A percentile compares a stretch with the other conserved stretches of the same genome.
These are phyloP conservation scores for Leccinellum rugosiceps DNA, from an alignment of 768 basidiomycete genomes.

Conservation along the genomic window DNA sequence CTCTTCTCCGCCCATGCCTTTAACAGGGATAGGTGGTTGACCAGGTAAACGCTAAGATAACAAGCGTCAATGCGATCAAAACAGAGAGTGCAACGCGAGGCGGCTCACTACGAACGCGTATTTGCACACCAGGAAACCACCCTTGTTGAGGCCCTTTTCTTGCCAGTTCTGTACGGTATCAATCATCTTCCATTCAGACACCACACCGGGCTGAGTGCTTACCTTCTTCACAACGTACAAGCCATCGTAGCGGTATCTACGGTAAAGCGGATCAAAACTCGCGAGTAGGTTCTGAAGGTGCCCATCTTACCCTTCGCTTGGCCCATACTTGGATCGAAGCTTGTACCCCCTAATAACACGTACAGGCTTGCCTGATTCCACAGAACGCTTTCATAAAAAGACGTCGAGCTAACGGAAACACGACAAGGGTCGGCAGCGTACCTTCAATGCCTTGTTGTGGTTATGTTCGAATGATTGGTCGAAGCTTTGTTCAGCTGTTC, in stretches of 20 bases:
- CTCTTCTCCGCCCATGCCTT: conserved; percentile 10
- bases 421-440: conserved; percentile 20
- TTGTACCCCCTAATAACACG: conserved; percentile 82
- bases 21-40: conserved; percentile 26
- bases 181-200: not conserved
- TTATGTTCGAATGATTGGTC: conserved; percentile 78
- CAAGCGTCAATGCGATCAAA: not conserved
- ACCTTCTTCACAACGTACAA: conserved; percentile 79
- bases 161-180: conserved; percentile 57
- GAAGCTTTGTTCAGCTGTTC: conserved; percentile 83
- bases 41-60: conserved; percentile 23
- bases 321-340: conserved; percentile 66
- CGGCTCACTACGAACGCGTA: conserved; percentile 71
- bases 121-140: conserved; percentile 80
- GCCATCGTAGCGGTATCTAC: conserved; percentile 87
- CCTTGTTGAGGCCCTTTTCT: conserved; percentile 63
- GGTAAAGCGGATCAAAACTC: not conserved
- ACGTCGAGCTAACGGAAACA: not conserved
- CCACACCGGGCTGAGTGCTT: not conserved
- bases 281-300: not conserved
- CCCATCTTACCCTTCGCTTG: conserved; percentile 60
- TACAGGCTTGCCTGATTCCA: conserved; percentile 78
- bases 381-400: conserved; percentile 50
- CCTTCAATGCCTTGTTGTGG: conserved; percentile 69
- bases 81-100: not conserved